phyloP scores from a whole-genome alignment of 345 rosid genomes.

The Ricinus communis region DNA sequence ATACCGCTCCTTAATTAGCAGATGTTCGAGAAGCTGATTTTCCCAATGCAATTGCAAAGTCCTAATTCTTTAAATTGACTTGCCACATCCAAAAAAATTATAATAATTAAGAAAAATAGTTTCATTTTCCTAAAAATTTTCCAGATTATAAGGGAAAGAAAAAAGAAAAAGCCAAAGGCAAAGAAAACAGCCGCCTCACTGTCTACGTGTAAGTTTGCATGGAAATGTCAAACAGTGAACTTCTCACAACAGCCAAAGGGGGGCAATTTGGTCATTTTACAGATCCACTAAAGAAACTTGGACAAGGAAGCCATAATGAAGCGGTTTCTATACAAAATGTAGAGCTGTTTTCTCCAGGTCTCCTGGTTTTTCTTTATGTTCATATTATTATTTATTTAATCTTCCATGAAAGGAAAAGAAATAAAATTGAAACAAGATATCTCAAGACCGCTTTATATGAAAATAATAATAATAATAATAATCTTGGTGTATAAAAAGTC shows the following conservation, averaged over 20 bases:
- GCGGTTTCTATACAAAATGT: neutral
- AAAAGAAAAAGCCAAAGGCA: neutral
- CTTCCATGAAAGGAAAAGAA: no score
- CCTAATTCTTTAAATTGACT: no score
- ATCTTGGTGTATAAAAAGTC: slow-evolving; percentile 23
- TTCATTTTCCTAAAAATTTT: neutral
- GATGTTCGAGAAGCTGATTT: no score
- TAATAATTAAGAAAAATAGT: no score
- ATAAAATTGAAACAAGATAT: slow-evolving; percentile 33
- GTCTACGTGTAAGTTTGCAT: slow-evolving; percentile 55
- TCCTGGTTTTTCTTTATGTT: slow-evolving; percentile 14
- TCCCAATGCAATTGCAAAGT: no score
- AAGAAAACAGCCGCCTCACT: slow-evolving; percentile 32
- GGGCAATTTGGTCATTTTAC: slow-evolving; percentile 32
- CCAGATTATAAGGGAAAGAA: neutral
- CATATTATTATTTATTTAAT: neutral
- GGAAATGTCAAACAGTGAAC: slow-evolving; percentile 41
- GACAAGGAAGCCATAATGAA: slow-evolving; percentile 29
- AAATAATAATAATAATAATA: slow-evolving; percentile 15
- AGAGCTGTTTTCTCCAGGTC: slow-evolving; percentile 26
- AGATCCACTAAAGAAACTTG: neutral
- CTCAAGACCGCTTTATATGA: slow-evolving; percentile 52
- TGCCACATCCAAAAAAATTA: no score
- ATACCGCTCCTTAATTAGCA: no score
- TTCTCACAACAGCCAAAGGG: neutral